Percentiles rank a stretch among this genome's conserved stretches.
Conservation (phyloP, 1,284 basidiomycete genomes). For the Agaricales sp. region DNA sequence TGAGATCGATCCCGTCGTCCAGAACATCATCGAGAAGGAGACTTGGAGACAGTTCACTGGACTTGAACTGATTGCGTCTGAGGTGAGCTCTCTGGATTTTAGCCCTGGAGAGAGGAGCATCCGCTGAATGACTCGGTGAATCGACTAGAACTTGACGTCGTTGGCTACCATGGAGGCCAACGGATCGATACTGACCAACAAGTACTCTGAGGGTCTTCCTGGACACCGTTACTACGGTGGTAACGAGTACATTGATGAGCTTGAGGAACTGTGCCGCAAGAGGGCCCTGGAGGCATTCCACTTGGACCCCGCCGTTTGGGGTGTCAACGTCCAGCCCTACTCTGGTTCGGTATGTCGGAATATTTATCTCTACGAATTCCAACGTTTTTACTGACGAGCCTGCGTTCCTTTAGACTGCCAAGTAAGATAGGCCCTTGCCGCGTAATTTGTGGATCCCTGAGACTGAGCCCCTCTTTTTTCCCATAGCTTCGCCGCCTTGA, state of each 20-base stretch:
- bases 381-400: conserved; percentile 1
- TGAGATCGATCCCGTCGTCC: conserved; percentile 89
- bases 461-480: conserved; percentile 10
- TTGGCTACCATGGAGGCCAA: conserved; percentile 96
- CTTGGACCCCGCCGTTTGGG: conserved; percentile 90
- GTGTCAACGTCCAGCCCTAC: conserved; percentile 99
- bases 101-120: background rate
- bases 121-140: conserved; percentile 5
- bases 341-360: conserved; percentile 69
- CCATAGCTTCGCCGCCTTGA: conserved; percentile 90
- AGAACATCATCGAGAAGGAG: conserved; percentile 98
- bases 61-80: conserved; percentile 93
- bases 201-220: conserved; percentile 95
- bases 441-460: conserved; percentile 1
- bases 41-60: conserved; percentile 98
- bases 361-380: conserved; percentile 1
- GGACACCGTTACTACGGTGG: conserved; percentile 97
- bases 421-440: conserved; percentile 35
- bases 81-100: conserved; percentile 46
- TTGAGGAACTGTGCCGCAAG: conserved; percentile 91
- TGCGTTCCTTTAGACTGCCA: conserved; percentile 54
- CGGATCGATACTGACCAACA: conserved; percentile 98
- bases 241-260: conserved; percentile 94
- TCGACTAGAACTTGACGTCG: conserved; percentile 81
- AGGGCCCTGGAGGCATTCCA: conserved; percentile 96